Conservation (phyloP, 805 yeast species). For the Yarrowia yakushimensis region DNA sequence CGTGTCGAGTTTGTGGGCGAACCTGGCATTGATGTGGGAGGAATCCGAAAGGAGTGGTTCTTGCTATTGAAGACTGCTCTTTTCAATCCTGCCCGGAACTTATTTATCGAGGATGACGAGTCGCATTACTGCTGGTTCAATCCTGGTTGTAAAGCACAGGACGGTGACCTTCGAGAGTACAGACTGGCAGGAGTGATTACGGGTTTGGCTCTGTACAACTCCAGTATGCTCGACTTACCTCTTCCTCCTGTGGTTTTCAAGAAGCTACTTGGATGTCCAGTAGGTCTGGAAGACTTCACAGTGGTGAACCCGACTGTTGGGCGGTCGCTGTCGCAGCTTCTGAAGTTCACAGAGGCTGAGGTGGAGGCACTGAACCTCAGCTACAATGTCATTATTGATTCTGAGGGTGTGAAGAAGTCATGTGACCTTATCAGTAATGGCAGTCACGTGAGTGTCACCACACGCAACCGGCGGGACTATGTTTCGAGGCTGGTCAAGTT, state of each 20-base stretch:
- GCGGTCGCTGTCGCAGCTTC: constrained; percentile 45
- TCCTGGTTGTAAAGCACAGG: constrained; percentile 30
- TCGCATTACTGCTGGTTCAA: constrained; percentile 74
- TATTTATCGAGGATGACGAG: constrained; percentile 64
- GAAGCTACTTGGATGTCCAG: constrained; percentile 55
- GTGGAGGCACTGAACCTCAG: constrained; percentile 47
- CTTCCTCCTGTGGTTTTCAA: constrained; percentile 78
- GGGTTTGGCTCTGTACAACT: constrained; percentile 88
- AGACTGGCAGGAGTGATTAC: constrained; percentile 79
- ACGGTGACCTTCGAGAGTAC: constrained; percentile 41
- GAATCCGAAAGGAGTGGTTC: constrained; percentile 93
- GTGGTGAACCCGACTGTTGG: constrained; percentile 70
- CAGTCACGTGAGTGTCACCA: constrained; percentile 49
- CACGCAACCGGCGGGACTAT: constrained; percentile 55
- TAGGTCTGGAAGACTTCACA: constrained; percentile 59
- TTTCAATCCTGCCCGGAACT: constrained; percentile 63
- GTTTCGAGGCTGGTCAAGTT: constrained; percentile 61
- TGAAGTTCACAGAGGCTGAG: constrained; percentile 42
- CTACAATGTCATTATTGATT: constrained; percentile 61
- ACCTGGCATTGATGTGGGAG: constrained; percentile 95
- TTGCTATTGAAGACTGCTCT: constrained; percentile 64
- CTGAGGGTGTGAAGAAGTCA: constrained; percentile 46
- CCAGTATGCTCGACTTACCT: constrained; percentile 75
- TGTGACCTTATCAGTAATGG: constrained; percentile 62
- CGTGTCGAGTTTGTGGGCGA: constrained; percentile 79